These are phyloP conservation scores for Galeopsis tetrahit DNA, from an alignment of 257 asterid species.

Conservation along the genomic window DNA sequence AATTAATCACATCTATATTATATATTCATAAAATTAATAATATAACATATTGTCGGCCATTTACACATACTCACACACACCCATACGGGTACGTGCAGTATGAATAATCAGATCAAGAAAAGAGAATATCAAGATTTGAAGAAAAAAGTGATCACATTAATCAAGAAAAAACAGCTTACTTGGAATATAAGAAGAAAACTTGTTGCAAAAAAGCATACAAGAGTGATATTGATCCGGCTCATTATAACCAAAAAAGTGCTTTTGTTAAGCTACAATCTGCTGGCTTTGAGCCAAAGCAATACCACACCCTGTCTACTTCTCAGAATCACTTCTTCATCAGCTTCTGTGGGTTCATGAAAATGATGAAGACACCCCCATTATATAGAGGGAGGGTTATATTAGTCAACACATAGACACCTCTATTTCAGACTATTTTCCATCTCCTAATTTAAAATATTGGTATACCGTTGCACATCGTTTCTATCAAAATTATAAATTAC, in stretches of 20 bases:
- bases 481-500: too few relatives aligned
- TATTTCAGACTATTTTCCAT: background rate
- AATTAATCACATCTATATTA: background rate
- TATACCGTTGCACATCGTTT: too few relatives aligned
- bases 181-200: background rate
- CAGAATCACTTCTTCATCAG: slow-evolving; percentile 2
- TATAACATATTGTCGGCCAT: too few relatives aligned
- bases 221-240: slow-evolving; percentile 91
- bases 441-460: too few relatives aligned
- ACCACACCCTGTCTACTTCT: slow-evolving; percentile 56
- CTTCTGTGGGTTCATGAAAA: slow-evolving; percentile 1
- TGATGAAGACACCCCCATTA: slow-evolving; percentile 23
- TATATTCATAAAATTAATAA: too few relatives aligned
- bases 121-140: background rate
- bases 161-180: background rate
- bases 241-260: slow-evolving; percentile 24
- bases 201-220: slow-evolving; percentile 55
- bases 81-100: background rate
- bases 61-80: background rate
- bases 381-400: background rate
- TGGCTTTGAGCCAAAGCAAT: slow-evolving; percentile 45
- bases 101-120: background rate
- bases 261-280: background rate
- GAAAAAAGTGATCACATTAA: background rate
- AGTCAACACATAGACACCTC: background rate